Conservation (phyloP, 768 basidiomycete species). For the Chiua virens region DNA sequence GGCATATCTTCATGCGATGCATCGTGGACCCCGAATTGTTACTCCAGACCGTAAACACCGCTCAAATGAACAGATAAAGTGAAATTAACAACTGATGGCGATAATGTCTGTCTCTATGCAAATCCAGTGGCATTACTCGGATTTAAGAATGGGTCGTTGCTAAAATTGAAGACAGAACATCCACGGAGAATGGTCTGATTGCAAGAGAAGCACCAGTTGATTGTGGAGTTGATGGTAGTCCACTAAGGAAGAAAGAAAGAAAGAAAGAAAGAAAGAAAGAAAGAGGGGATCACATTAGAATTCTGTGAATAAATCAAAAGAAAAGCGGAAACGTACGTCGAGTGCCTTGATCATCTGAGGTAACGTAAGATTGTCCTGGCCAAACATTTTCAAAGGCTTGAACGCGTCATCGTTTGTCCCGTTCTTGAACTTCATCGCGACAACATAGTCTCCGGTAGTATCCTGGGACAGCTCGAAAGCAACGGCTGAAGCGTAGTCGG, state of each 20-base stretch:
- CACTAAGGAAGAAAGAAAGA: slow-evolving; percentile 14
- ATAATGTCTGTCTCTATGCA: no score
- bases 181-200: slow-evolving; percentile 33
- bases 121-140: slow-evolving; percentile 31
- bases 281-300: neutral
- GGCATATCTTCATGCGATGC: no score
- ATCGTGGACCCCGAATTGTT: no score
- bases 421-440: slow-evolving; percentile 83
- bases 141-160: slow-evolving; percentile 28
- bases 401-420: slow-evolving; percentile 58
- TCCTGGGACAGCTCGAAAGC: slow-evolving; percentile 68
- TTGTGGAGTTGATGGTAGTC: slow-evolving; percentile 31
- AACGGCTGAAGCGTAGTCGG: slow-evolving; percentile 69
- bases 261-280: no score
- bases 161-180: slow-evolving; percentile 32
- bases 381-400: slow-evolving; percentile 68
- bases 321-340: slow-evolving; percentile 10
- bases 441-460: slow-evolving; percentile 64
- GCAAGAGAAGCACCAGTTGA: slow-evolving; percentile 35
- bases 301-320: neutral
- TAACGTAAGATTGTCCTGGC: slow-evolving; percentile 29
- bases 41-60: no score
- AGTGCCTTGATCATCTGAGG: slow-evolving; percentile 16
- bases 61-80: no score
- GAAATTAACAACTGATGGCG: no score